phyloP scores from a whole-genome alignment of 208 protist species.

The Leishmania braziliensis region DNA sequence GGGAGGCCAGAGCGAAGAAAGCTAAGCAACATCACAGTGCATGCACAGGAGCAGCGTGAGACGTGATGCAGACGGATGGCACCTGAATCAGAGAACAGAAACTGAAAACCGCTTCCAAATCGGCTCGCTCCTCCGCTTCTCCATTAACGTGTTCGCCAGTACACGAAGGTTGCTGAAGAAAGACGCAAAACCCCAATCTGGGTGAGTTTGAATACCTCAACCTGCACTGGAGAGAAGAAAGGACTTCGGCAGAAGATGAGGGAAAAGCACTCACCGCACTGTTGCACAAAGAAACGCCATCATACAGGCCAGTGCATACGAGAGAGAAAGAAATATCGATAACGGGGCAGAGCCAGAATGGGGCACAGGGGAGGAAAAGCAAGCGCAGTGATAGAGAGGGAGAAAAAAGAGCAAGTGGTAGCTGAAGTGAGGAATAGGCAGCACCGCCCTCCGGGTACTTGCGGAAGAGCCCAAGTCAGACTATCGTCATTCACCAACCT shows the following conservation, averaged over 20 bases:
- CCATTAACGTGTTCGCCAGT: not conserved
- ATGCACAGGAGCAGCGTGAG: not conserved
- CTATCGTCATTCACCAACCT: not conserved
- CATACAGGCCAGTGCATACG: not conserved
- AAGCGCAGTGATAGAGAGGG: not conserved
- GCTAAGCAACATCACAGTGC: not conserved
- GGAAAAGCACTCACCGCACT: constrained; percentile 26
- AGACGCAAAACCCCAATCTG: not conserved
- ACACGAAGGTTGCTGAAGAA: not conserved
- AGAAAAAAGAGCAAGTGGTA: not conserved
- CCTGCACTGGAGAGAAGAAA: constrained; percentile 9
- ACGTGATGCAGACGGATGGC: not conserved
- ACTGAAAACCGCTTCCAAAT: not conserved
- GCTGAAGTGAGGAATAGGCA: not conserved
- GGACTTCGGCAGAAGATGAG: constrained; percentile 17
- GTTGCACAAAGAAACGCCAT: not conserved
- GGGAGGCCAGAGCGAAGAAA: not conserved
- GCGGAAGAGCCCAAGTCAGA: not conserved
- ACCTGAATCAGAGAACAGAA: not conserved
- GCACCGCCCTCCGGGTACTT: not conserved
- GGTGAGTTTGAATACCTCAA: constrained; percentile 32
- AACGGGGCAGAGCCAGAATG: not conserved
- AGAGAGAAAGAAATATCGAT: not conserved
- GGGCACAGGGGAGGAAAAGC: not conserved
- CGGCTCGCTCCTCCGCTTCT: not conserved